Base-by-base conservation (phyloP, 2,329 filamentous ascomycete genomes). In the Epichloe brachyelytri region DNA sequence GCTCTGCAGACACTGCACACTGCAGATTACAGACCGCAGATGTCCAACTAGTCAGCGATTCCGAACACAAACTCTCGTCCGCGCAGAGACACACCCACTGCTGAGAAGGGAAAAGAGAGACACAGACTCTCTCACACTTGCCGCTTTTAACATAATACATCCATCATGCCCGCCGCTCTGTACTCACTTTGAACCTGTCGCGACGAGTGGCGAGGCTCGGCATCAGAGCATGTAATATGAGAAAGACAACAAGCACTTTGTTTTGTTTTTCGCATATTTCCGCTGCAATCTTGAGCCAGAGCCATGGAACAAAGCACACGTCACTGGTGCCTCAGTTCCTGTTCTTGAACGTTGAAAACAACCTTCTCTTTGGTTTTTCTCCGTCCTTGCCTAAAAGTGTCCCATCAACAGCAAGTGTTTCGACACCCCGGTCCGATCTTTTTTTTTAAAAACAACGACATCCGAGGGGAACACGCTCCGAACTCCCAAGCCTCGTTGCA, bases 241-340 rank as follows among this genome's bases (percentile, higher is more conserved):
- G n/a, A 53, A 41, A 30, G 40, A 37, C 49, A 43, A 46, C 43
- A 49, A 43, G 43, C 39, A 46, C 37, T 37, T 47, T 46, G 37
- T 52, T 44, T 47, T 39, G 50, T 39, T 44, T 26, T n/a, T 26
- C 17, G 43, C 48, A 30, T 17, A 34, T 54, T 37, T 41, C 38
- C 49, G 43, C 49, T 49, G 43, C 30, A 49, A 26, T 20, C 38
- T 22, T 51, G 46, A 51, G 43, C 49, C 52, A 51, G 30, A 46
- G 49, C 52, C 49, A 51, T 51, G 52, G 49, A 36, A 54, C 49
- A 37, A 49, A 30, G 43, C 46, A 26, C 49, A 44, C 34, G 46
- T 49, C 43, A 43, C 46, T 44, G 37, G 36, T 30, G 20, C 49
- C 43, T 43, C 43, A n/a, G 26, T 53, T 53, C 39, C 37, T 46